Conservation (phyloP, 768 basidiomycete genomes). For the Tulasnella sp. region DNA sequence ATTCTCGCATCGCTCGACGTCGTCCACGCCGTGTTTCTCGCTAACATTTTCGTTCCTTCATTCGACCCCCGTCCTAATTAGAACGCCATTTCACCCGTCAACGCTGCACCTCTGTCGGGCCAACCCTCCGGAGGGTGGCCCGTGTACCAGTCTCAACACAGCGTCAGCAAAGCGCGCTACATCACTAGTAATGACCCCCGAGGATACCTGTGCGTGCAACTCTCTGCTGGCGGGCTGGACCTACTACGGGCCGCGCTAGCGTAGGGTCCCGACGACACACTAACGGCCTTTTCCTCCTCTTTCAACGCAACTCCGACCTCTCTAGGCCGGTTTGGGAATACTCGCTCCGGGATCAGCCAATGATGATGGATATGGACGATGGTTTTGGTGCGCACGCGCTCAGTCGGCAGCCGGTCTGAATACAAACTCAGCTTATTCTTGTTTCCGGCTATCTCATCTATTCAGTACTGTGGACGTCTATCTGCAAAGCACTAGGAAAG, state of each 20-base stretch:
- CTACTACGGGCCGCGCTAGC: background rate
- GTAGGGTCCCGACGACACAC: background rate
- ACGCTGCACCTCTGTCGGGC: background rate
- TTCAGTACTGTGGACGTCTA: slow-evolving; percentile 72
- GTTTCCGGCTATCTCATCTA: background rate
- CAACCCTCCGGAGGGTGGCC: background rate
- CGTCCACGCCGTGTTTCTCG: background rate
- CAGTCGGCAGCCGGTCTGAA: background rate
- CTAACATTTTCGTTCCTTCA: background rate
- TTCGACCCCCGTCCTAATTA: background rate
- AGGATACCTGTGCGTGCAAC: slow-evolving; percentile 65
- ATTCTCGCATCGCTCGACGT: background rate
- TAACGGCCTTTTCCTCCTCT: slow-evolving; percentile 11
- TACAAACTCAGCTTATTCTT: slow-evolving; percentile 4
- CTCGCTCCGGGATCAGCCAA: slow-evolving; percentile 80
- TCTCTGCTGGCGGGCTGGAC: background rate
- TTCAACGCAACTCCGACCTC: slow-evolving; percentile 11
- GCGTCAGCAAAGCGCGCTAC: slow-evolving; percentile 34
- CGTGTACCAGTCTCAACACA: background rate
- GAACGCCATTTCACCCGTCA: background rate
- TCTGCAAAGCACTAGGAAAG: slow-evolving; percentile 46
- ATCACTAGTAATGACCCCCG: slow-evolving; percentile 82
- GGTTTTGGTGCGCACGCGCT: slow-evolving; percentile 37
- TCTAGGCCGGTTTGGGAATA: slow-evolving; percentile 76
- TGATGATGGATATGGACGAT: slow-evolving; percentile 93